Percentiles rank a stretch among this genome's conserved stretches.
Evolutionary conservation across 2,329 filamentous ascomycete species (phyloP).

Genomic region (Triangularia verruculosa): DNA sequence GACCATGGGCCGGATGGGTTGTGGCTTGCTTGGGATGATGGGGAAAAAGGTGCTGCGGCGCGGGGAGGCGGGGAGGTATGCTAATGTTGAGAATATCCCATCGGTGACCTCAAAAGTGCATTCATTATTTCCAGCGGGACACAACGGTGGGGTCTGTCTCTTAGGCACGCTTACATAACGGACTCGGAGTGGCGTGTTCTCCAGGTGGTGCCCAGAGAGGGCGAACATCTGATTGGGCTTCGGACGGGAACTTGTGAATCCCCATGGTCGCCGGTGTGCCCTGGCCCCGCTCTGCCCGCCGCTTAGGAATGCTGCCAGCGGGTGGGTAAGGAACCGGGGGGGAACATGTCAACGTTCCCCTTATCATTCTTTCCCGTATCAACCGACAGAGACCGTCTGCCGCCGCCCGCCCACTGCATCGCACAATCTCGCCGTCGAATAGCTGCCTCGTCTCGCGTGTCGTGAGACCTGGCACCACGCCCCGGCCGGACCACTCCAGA

Average conservation of each 20-base stretch:
- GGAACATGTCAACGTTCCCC: constrained; percentile 1
- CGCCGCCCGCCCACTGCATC: constrained; percentile 21
- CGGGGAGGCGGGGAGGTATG: neutral
- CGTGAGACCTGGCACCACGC: constrained; percentile 12
- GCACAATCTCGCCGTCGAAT: constrained; percentile 16
- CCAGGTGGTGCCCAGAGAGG: too few relatives aligned
- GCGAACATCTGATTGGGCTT: neutral
- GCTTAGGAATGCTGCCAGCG: constrained; percentile 1
- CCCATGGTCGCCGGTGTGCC: neutral
- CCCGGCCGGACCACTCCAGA: neutral
- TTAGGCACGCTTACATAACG: neutral
- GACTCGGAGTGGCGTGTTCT: neutral
- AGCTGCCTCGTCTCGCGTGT: constrained; percentile 10
- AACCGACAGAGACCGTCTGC: constrained; percentile 8
- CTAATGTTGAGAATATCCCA: neutral
- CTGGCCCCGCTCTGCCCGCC: constrained; percentile 1
- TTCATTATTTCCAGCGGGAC: neutral
- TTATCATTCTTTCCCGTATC: neutral
- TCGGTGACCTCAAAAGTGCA: neutral
- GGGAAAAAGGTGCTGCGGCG: neutral
- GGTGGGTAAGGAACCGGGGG: neutral
- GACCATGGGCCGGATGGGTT: neutral
- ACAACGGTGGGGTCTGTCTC: neutral
- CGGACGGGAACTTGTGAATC: neutral
- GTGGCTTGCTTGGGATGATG: neutral